Percentiles rank a stretch among this genome's conserved stretches.
Evolutionary conservation across 345 rosid genomes (phyloP).

Genomic region (Eucalyptus lansdowneana): DNA sequence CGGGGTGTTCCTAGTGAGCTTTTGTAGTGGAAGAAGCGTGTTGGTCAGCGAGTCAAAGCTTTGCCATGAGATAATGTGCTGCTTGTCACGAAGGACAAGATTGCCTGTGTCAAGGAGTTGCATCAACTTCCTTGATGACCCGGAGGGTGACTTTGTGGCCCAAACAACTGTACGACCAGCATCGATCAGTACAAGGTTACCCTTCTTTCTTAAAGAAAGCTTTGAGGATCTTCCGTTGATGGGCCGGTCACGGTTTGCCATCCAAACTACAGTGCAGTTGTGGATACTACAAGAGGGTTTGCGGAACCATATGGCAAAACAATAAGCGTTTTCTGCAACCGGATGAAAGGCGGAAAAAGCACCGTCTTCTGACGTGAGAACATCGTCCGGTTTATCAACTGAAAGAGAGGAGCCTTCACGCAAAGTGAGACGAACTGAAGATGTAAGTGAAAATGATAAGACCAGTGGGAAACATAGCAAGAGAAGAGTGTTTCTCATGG

Average conservation of each 20-base stretch:
- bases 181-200: background rate
- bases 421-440: background rate
- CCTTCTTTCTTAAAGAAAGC: background rate
- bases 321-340: background rate
- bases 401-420: conserved; percentile 8
- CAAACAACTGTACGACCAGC: background rate
- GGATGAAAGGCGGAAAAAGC: background rate
- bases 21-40: no score
- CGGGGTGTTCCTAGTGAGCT: no score
- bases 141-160: background rate
- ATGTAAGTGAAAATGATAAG: background rate
- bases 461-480: background rate
- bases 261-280: background rate
- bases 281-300: background rate
- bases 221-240: background rate
- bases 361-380: background rate
- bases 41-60: no score
- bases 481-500: background rate
- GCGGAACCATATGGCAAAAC: background rate
- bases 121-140: background rate
- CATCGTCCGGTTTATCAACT: background rate
- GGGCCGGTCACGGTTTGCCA: background rate
- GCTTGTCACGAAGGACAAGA: background rate
- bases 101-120: background rate
- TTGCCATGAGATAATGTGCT: background rate